Evolutionary conservation across 1,139 yeast genomes (phyloP).

Genomic region (Entelexis sorbosivorans): DNA sequence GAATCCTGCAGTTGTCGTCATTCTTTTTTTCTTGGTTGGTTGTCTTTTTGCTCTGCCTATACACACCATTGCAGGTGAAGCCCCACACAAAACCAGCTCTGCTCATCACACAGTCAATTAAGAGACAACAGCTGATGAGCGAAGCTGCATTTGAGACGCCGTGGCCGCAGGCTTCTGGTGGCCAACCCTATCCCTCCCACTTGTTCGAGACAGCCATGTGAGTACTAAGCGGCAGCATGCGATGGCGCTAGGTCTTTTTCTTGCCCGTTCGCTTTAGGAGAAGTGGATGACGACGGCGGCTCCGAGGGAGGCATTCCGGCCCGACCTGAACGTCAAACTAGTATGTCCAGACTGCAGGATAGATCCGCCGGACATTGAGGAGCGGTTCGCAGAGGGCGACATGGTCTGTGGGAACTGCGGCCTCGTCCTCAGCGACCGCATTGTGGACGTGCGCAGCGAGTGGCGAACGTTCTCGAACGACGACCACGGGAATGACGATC

Average conservation of each 20-base stretch:
- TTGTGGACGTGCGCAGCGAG: conserved; percentile 91
- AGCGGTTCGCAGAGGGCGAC: conserved; percentile 93
- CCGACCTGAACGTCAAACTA: conserved; percentile 69
- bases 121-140: no score
- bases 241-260: neutral
- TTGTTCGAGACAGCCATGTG: neutral
- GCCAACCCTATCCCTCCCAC: neutral
- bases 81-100: no score
- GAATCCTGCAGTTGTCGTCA: conserved; percentile 48
- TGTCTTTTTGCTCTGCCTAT: neutral
- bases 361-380: conserved; percentile 90
- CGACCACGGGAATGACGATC: conserved; percentile 96
- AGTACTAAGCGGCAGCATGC: no score
- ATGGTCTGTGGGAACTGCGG: conserved; percentile 97
- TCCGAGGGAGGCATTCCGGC: conserved; percentile 23
- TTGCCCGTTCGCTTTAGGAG: neutral
- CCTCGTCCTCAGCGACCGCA: conserved; percentile 77
- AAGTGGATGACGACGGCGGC: conserved; percentile 9
- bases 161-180: neutral
- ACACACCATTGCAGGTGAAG: no score
- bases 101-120: no score
- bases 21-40: neutral
- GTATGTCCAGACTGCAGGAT: conserved; percentile 95
- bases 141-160: no score
- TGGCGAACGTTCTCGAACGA: conserved; percentile 96